Percentiles rank a stretch among this genome's conserved stretches.
phyloP scores from a whole-genome alignment of 2,329 filamentous ascomycete genomes.

The Monosporascus cannonballus region DNA sequence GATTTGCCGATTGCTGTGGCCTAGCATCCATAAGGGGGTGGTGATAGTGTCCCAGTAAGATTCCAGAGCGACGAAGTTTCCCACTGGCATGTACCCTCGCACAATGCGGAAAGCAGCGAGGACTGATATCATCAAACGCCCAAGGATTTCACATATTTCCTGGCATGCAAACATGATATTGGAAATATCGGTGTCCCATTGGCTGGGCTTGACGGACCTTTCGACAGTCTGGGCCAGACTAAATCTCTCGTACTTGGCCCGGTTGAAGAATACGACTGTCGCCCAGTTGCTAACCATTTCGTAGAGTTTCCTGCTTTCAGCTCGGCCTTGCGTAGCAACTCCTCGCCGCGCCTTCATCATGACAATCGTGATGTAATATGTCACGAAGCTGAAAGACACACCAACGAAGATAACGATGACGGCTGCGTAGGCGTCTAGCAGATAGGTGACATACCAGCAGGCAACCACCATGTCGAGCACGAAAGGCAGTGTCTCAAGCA shows the following conservation, averaged over 20 bases:
- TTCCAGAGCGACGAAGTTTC: slow-evolving; percentile 58
- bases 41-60: slow-evolving; percentile 53
- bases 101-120: slow-evolving; percentile 49
- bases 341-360: slow-evolving; percentile 43
- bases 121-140: slow-evolving; percentile 16
- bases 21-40: slow-evolving; percentile 31
- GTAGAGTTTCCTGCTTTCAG: slow-evolving; percentile 36
- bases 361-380: slow-evolving; percentile 20
- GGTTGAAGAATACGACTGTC: slow-evolving; percentile 43
- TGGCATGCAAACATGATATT: slow-evolving; percentile 36
- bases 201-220: not conserved
- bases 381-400: slow-evolving; percentile 23
- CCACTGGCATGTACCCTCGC: slow-evolving; percentile 42
- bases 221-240: slow-evolving; percentile 17
- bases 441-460: slow-evolving; percentile 51
- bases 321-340: not conserved
- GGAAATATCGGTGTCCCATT: not conserved
- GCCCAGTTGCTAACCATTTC: slow-evolving; percentile 53
- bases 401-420: slow-evolving; percentile 35
- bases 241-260: slow-evolving; percentile 23
- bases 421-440: slow-evolving; percentile 54
- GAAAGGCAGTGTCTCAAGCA: slow-evolving; percentile 57
- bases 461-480: slow-evolving; percentile 56
- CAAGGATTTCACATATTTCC: not conserved
- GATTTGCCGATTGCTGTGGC: slow-evolving; percentile 8